Percentiles rank a stretch among this genome's conserved stretches.
Conservation (phyloP, 192 early-diverging fungal species). For the Coemansia sp. region DNA sequence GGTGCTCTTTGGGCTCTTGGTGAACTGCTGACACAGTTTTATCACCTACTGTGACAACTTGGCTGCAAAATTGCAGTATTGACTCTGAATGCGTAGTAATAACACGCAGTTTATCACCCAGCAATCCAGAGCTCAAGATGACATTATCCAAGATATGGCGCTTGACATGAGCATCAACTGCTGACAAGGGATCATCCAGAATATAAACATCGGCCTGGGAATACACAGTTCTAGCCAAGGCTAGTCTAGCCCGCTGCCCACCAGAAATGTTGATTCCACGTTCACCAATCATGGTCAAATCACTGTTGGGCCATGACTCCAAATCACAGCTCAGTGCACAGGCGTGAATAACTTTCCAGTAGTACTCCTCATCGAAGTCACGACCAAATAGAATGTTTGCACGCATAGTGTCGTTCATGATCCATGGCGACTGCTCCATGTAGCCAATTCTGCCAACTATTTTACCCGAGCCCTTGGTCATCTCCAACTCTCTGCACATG, state of each 20-base stretch:
- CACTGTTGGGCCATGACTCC: slow-evolving; percentile 1
- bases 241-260: slow-evolving; percentile 19
- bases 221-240: slow-evolving; percentile 20
- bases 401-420: slow-evolving; percentile 17
- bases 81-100: not conserved
- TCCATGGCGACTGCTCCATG: slow-evolving; percentile 66
- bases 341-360: slow-evolving; percentile 1
- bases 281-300: slow-evolving; percentile 12
- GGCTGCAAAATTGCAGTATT: slow-evolving; percentile 8
- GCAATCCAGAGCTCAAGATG: slow-evolving; percentile 16
- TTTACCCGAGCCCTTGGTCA: slow-evolving; percentile 36
- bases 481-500: slow-evolving; percentile 75
- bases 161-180: slow-evolving; percentile 6
- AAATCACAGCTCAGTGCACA: slow-evolving; percentile 5
- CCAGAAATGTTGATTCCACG: slow-evolving; percentile 28
- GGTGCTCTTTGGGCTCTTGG: not conserved
- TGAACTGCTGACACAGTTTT: not conserved
- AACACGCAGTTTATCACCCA: slow-evolving; percentile 11
- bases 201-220: slow-evolving; percentile 21
- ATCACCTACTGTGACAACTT: not conserved
- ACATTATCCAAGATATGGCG: slow-evolving; percentile 18
- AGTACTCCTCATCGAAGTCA: slow-evolving; percentile 11
- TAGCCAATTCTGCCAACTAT: slow-evolving; percentile 73
- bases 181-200: not conserved
- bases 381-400: slow-evolving; percentile 27